Conservation (phyloP, 1,284 basidiomycete genomes). For the Puccinia horiana region DNA sequence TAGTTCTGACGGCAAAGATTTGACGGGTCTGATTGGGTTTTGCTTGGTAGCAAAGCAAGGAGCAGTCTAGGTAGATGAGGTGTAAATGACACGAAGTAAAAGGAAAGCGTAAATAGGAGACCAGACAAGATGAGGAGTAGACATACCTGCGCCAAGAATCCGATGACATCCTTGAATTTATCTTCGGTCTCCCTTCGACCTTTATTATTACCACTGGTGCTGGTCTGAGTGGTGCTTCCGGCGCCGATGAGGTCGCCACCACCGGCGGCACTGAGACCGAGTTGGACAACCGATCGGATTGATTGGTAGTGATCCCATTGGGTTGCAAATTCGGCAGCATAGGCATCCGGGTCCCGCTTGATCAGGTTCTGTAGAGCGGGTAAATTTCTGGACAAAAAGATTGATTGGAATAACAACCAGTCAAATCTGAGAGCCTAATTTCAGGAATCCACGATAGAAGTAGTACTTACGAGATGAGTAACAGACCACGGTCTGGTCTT, state of each 20-base stretch:
- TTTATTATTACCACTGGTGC: conserved; percentile 30
- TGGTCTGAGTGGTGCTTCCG: conserved; percentile 47
- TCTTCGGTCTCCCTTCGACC: conserved; percentile 69
- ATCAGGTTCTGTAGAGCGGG: conserved; percentile 88
- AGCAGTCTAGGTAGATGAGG: conserved; percentile 66
- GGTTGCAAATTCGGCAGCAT: conserved; percentile 95
- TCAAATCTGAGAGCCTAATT: background rate
- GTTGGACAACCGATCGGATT: conserved; percentile 77
- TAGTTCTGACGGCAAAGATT: conserved; percentile 76
- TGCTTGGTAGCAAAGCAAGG: conserved; percentile 84
- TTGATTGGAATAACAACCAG: background rate
- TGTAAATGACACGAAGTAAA: background rate
- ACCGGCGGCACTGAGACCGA: conserved; percentile 57
- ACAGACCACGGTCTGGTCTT: conserved; percentile 41
- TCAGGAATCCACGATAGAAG: background rate
- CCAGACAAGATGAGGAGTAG: conserved; percentile 28
- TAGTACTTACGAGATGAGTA: conserved; percentile 30
- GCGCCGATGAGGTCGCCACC: conserved; percentile 27
- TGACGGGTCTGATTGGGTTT: conserved; percentile 58
- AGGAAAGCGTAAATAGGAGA: background rate
- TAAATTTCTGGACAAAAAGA: conserved; percentile 60
- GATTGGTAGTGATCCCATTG: conserved; percentile 97
- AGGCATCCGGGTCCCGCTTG: conserved; percentile 82
- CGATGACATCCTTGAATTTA: conserved; percentile 79
- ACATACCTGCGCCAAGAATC: conserved; percentile 77